A percentile compares a stretch with the other conserved stretches of the same genome.
phyloP scores from a whole-genome alignment of 371 early-diverging fungal genomes.

The Mortierella sp. region DNA sequence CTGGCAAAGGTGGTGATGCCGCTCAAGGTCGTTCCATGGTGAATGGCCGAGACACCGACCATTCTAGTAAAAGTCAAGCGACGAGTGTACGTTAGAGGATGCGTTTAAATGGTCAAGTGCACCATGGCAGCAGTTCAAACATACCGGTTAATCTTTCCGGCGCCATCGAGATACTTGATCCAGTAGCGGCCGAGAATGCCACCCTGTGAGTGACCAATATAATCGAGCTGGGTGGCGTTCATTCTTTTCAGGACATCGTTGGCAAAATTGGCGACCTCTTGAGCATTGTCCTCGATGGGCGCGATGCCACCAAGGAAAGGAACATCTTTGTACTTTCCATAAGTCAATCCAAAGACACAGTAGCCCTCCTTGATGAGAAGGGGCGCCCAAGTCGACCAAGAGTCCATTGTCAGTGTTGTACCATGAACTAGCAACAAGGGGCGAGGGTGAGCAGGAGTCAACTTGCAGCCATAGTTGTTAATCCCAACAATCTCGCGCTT shows the following conservation, averaged over 20 bases:
- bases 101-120: background rate
- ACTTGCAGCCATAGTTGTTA: conserved; percentile 42
- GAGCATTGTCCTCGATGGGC: conserved; percentile 35
- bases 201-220: conserved; percentile 52
- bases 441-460: conserved; percentile 31
- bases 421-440: conserved; percentile 47
- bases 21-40: conserved; percentile 41
- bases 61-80: conserved; percentile 10
- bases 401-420: conserved; percentile 35
- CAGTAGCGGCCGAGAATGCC: conserved; percentile 50
- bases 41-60: conserved; percentile 38
- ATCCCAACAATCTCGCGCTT: conserved; percentile 31
- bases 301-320: conserved; percentile 37
- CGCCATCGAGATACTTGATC: conserved; percentile 48
- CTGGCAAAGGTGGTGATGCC: conserved; percentile 37
- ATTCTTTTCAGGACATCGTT: conserved; percentile 27
- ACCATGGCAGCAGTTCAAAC: background rate
- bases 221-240: conserved; percentile 42
- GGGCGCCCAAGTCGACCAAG: conserved; percentile 40
- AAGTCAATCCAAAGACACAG: conserved; percentile 54
- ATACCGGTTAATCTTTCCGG: conserved; percentile 44
- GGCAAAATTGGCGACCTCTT: conserved; percentile 39
- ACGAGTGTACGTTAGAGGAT: background rate
- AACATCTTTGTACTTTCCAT: conserved; percentile 29
- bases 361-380: conserved; percentile 35